Conservation (phyloP, 345 rosid genomes). For the Rubroshorea leprosula region DNA sequence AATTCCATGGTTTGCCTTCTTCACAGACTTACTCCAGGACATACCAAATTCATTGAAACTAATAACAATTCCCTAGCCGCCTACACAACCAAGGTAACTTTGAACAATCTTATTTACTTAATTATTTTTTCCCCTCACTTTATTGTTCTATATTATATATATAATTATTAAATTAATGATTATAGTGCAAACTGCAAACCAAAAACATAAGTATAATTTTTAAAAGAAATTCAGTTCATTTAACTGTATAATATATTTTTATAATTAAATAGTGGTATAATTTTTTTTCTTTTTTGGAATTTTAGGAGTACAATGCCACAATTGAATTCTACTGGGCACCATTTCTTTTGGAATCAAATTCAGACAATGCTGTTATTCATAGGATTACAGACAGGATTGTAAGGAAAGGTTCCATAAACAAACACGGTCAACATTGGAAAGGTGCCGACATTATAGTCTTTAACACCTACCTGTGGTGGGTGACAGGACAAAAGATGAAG, state of each 20-base stretch:
- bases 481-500: slow-evolving; percentile 75
- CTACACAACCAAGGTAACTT: slow-evolving; percentile 72
- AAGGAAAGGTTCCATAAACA: slow-evolving; percentile 83
- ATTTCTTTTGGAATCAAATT: slow-evolving; percentile 88
- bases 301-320: slow-evolving; percentile 83
- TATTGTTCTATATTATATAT: too few species aligned
- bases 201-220: too few species aligned
- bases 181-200: too few species aligned
- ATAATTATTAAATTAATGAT: too few species aligned
- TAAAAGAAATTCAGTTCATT: too few species aligned
- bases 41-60: slow-evolving; percentile 71
- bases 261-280: neutral
- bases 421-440: slow-evolving; percentile 90
- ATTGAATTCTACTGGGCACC: slow-evolving; percentile 99
- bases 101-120: neutral
- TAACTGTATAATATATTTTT: too few species aligned
- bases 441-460: slow-evolving; percentile 74
- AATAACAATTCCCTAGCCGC: slow-evolving; percentile 68
- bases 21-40: slow-evolving; percentile 64
- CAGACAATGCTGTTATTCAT: slow-evolving; percentile 80
- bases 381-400: slow-evolving; percentile 72
- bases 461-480: slow-evolving; percentile 96
- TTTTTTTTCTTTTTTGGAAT: neutral
- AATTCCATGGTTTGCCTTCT: slow-evolving; percentile 90
- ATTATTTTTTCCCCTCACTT: neutral